Conservation (phyloP, 164 flowering plant genomes). For the Chimonanthus salicifolius region DNA sequence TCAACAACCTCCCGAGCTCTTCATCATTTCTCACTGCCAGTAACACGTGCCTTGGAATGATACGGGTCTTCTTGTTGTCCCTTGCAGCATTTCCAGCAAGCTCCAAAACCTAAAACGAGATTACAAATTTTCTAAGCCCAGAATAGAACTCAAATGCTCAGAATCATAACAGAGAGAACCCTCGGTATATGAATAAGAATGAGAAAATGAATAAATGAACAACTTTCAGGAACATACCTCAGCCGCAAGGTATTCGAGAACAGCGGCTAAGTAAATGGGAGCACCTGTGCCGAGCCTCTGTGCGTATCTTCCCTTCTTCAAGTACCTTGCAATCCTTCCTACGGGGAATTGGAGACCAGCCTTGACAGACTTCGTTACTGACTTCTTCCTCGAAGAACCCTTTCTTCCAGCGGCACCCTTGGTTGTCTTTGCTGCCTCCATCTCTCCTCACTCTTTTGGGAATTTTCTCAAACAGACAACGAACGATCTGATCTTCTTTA, state of each 20-base stretch:
- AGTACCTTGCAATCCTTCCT: slow-evolving; percentile 19
- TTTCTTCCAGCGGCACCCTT: slow-evolving; percentile 3
- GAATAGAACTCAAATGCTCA: not conserved
- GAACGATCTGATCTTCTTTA: not conserved
- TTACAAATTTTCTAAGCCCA: not conserved
- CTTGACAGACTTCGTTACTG: not conserved
- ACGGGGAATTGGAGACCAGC: slow-evolving; percentile 11
- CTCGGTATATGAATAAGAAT: not conserved
- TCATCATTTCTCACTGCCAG: slow-evolving; percentile 37
- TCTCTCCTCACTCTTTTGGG: not conserved
- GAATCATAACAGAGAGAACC: not conserved
- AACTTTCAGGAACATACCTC: slow-evolving; percentile 29
- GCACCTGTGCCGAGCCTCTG: slow-evolving; percentile 48
- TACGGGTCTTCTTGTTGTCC: slow-evolving; percentile 38
- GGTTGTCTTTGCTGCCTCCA: slow-evolving; percentile 2
- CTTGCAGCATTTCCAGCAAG: slow-evolving; percentile 40
- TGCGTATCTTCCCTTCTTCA: slow-evolving; percentile 56
- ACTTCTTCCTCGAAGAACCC: not conserved
- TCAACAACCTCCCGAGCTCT: slow-evolving; percentile 27
- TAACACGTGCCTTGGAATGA: slow-evolving; percentile 32
- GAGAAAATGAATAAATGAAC: too few species aligned
- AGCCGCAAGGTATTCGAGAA: slow-evolving; percentile 56
- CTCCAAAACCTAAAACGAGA: slow-evolving; percentile 25
- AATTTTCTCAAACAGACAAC: not conserved
- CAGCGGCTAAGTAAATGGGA: slow-evolving; percentile 56